A percentile compares a stretch with the other conserved stretches of the same genome.
phyloP scores from a whole-genome alignment of 2,329 filamentous ascomycete species.

The Beauveria varroae region DNA sequence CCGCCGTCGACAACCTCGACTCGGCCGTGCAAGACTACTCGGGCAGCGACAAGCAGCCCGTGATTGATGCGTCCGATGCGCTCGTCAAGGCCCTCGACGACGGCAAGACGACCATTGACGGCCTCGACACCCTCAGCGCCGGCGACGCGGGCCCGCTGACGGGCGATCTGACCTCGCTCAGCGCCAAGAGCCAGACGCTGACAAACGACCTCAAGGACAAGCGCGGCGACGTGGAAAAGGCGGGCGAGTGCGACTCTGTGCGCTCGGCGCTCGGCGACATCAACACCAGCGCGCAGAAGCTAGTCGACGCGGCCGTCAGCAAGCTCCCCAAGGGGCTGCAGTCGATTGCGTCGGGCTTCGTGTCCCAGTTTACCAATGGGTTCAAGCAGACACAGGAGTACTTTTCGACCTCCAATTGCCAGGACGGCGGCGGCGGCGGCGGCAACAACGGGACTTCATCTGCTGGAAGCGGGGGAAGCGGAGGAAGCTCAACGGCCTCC shows the following conservation, averaged over 20 bases:
- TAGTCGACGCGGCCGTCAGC: not conserved
- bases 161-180: not conserved
- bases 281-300: not conserved
- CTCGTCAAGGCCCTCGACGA: slow-evolving; percentile 9
- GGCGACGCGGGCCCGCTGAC: not conserved
- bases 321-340: slow-evolving; percentile 6
- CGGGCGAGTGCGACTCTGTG: slow-evolving; percentile 6
- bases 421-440: not conserved
- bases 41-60: slow-evolving; percentile 4
- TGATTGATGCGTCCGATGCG: slow-evolving; percentile 5
- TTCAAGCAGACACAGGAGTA: slow-evolving; percentile 7
- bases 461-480: not conserved
- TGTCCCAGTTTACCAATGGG: not conserved
- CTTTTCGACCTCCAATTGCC: slow-evolving; percentile 6
- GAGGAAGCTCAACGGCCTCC: no score
- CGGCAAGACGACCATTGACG: slow-evolving; percentile 5
- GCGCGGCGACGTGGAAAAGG: slow-evolving; percentile 5
- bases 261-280: slow-evolving; percentile 4
- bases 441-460: not conserved
- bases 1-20: slow-evolving; percentile 5
- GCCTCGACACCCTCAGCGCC: not conserved
- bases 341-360: not conserved
- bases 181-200: slow-evolving; percentile 6
- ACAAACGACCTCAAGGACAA: slow-evolving; percentile 14
- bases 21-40: not conserved